Evolutionary conservation across 345 rosid genomes (phyloP).

Genomic region (Populus ilicifolia): DNA sequence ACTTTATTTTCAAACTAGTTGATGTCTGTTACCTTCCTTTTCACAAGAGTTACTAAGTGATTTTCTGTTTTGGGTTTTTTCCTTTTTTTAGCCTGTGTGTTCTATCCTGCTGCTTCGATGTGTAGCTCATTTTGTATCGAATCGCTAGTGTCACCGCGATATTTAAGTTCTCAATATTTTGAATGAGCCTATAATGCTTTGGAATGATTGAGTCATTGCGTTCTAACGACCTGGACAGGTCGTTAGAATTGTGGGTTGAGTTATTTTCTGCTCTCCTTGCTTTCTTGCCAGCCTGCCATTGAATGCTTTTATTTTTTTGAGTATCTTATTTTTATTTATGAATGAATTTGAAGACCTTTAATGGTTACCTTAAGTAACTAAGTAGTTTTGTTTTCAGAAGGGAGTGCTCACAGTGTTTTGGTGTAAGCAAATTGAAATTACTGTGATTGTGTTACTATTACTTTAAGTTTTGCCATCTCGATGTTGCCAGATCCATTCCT

Average conservation of each 20-base stretch:
- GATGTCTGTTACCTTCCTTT: neutral
- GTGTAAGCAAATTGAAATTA: neutral
- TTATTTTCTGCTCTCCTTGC: neutral
- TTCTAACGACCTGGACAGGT: neutral
- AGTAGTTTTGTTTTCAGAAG: neutral
- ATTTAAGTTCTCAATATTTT: neutral
- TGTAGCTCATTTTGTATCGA: neutral
- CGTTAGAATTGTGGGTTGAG: neutral
- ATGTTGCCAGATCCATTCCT: neutral
- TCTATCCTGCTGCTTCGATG: neutral
- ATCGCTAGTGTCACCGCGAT: neutral
- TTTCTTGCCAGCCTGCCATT: neutral
- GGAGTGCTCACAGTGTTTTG: neutral
- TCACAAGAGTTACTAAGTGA: neutral
- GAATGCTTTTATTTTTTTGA: neutral
- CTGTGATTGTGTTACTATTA: neutral
- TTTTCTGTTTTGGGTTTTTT: neutral
- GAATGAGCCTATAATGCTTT: neutral
- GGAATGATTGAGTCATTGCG: neutral
- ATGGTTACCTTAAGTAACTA: neutral
- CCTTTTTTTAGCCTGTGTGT: accelerated
- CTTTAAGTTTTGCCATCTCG: neutral
- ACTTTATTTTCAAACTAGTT: neutral
- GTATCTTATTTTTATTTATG: neutral
- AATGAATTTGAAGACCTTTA: neutral